phyloP scores from a whole-genome alignment of 441 rosid genomes.

The Raphanus hybrid region DNA sequence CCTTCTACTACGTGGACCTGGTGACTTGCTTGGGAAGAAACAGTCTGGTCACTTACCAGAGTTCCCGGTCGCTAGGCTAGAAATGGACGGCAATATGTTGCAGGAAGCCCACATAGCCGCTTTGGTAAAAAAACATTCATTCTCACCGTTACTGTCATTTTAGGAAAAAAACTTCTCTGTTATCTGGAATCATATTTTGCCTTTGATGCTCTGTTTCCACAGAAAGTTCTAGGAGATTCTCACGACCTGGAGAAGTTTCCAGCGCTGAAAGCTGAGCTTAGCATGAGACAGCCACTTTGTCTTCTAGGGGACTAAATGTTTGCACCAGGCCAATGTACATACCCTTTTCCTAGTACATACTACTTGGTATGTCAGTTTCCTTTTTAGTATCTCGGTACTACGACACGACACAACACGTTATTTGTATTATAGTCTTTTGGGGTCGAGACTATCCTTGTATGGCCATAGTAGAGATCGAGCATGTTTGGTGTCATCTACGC shows the following conservation, averaged over 20 bases:
- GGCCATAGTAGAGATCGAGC: background rate
- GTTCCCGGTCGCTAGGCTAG: constrained; percentile 88
- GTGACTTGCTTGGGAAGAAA: constrained; percentile 91
- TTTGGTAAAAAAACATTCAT: constrained; percentile 54
- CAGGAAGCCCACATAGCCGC: constrained; percentile 90
- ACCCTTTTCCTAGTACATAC: constrained; percentile 19
- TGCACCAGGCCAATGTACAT: constrained; percentile 30
- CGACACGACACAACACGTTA: constrained; percentile 18
- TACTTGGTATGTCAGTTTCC: constrained; percentile 11
- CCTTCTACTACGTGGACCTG: constrained; percentile 90
- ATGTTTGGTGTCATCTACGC: constrained; percentile 12
- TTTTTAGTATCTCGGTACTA: constrained; percentile 6
- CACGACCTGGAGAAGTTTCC: constrained; percentile 75
- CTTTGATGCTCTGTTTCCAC: constrained; percentile 34
- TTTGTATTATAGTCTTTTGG: constrained; percentile 25
- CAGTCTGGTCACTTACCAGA: constrained; percentile 96
- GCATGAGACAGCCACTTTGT: constrained; percentile 95
- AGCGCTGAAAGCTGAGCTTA: constrained; percentile 84
- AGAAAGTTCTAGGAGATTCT: constrained; percentile 72
- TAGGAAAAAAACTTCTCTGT: background rate
- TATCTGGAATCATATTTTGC: constrained; percentile 12
- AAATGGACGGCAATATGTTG: constrained; percentile 80
- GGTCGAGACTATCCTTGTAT: constrained; percentile 10
- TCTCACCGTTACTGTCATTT: constrained; percentile 1
- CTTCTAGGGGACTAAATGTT: constrained; percentile 74